A percentile compares a stretch with the other conserved stretches of the same genome.
Evolutionary conservation across 2,329 filamentous ascomycete species (phyloP).

Genomic region (Fusarium keratoplasticum): DNA sequence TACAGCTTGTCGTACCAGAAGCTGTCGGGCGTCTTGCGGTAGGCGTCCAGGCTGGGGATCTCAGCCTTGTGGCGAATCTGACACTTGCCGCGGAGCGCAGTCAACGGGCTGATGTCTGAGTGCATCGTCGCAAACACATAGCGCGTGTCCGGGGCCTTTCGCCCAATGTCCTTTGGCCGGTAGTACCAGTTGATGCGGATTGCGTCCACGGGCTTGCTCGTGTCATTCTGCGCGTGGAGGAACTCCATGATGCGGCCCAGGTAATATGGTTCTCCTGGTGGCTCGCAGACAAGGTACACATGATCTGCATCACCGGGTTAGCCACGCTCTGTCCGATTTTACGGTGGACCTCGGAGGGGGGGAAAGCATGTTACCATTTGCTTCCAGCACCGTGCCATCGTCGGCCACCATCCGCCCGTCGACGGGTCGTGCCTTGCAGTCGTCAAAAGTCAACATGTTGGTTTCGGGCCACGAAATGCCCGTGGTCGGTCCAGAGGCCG

Average conservation of each 20-base stretch:
- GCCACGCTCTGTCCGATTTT: constrained; percentile 41
- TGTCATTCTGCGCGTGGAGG: constrained; percentile 82
- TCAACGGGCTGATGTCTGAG: constrained; percentile 93
- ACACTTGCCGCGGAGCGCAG: constrained; percentile 93
- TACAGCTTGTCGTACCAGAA: constrained; percentile 99
- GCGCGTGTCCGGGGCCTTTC: constrained; percentile 90
- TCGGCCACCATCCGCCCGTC: constrained; percentile 87
- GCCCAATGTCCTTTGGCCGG: constrained; percentile 93
- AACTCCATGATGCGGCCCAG: constrained; percentile 99
- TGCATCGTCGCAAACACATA: constrained; percentile 98
- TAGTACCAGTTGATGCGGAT: constrained; percentile 99
- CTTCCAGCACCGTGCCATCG: constrained; percentile 84
- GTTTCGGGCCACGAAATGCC: constrained; percentile 68
- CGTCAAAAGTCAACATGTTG: constrained; percentile 91
- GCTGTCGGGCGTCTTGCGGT: constrained; percentile 84
- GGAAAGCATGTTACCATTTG: constrained; percentile 83
- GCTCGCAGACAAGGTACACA: constrained; percentile 97
- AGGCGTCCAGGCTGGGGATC: constrained; percentile 83
- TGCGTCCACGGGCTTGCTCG: constrained; percentile 80
- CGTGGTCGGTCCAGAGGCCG: constrained; percentile 50
- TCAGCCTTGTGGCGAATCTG: constrained; percentile 89
- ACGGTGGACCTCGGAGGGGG: constrained; percentile 25
- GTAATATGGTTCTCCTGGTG: constrained; percentile 97
- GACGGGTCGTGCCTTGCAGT: constrained; percentile 74
- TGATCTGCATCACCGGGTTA: constrained; percentile 66